Percentiles rank a stretch among this genome's conserved stretches.
These are phyloP conservation scores for Suillus variegatus DNA, from an alignment of 768 basidiomycete genomes.

Conservation along the genomic window DNA sequence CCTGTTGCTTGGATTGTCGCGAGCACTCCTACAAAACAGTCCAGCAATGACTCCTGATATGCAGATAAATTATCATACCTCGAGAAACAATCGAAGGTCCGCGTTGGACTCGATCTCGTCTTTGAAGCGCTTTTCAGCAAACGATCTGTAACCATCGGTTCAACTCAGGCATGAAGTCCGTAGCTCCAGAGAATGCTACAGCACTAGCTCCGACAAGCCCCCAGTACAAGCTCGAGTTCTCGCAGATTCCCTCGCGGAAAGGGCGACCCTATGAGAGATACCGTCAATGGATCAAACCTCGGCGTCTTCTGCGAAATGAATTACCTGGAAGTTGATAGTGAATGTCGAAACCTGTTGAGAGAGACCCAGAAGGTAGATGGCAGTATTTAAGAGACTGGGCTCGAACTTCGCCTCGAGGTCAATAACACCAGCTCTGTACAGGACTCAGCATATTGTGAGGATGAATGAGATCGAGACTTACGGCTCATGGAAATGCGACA, in stretches of 20 bases:
- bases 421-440: conserved; percentile 63
- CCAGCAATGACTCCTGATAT: not conserved
- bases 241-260: conserved; percentile 96
- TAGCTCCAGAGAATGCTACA: conserved; percentile 92
- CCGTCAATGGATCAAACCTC: not conserved
- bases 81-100: conserved; percentile 84
- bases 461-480: conserved; percentile 40
- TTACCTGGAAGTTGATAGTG: conserved; percentile 93
- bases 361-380: conserved; percentile 92
- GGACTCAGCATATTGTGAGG: conserved; percentile 10
- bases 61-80: conserved; percentile 47
- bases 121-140: conserved; percentile 81
- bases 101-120: conserved; percentile 83
- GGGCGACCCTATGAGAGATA: conserved; percentile 71
- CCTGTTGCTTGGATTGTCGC: conserved; percentile 55
- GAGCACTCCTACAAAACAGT: conserved; percentile 22
- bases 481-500: conserved; percentile 80
- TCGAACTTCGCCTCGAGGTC: conserved; percentile 97
- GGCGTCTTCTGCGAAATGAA: not conserved
- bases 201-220: conserved; percentile 87
- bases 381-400: conserved; percentile 92
- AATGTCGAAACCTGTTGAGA: conserved; percentile 99
- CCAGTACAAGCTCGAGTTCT: conserved; percentile 92
- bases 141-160: conserved; percentile 98
- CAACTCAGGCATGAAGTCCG: conserved; percentile 92